These are phyloP conservation scores for Lithohypha guttulata DNA, from an alignment of 2,329 filamentous ascomycete genomes.

Conservation along the genomic window DNA sequence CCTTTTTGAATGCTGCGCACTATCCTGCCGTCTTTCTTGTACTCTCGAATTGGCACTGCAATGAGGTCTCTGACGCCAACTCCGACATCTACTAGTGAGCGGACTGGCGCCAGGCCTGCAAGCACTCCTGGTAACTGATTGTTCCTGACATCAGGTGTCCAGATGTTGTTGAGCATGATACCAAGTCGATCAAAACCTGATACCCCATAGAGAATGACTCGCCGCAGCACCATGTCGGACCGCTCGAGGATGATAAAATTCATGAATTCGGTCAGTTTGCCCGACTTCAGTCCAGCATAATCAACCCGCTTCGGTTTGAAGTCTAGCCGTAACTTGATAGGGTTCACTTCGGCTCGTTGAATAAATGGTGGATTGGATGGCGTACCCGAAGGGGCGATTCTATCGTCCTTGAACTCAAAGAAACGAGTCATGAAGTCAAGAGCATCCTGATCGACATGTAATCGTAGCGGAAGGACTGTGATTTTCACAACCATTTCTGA, in stretches of 20 bases:
- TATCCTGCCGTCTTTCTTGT: constrained; percentile 84
- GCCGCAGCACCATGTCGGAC: constrained; percentile 72
- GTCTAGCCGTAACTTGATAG: constrained; percentile 74
- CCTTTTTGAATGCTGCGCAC: constrained; percentile 89
- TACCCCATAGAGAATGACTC: constrained; percentile 86
- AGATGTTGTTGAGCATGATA: constrained; percentile 84
- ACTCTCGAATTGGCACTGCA: constrained; percentile 82
- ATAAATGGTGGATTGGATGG: constrained; percentile 72
- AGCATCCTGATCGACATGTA: constrained; percentile 95
- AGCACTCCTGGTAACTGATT: constrained; percentile 85
- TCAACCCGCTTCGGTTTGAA: constrained; percentile 99
- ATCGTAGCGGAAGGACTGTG: constrained; percentile 67
- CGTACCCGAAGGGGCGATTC: constrained; percentile 39
- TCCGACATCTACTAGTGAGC: constrained; percentile 81
- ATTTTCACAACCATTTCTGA: constrained; percentile 78
- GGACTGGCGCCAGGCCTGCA: constrained; percentile 79
- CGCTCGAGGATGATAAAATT: constrained; percentile 92
- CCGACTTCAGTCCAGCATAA: constrained; percentile 82
- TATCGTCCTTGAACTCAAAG: constrained; percentile 91
- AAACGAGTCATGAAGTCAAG: constrained; percentile 95
- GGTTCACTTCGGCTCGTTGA: constrained; percentile 77
- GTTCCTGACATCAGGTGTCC: constrained; percentile 83
- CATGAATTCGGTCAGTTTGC: constrained; percentile 95
- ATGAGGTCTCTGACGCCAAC: constrained; percentile 77
- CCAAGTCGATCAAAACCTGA: constrained; percentile 84